Evolutionary conservation across 164 flowering plant species (phyloP).

Genomic region (Tetracentron sinense): DNA sequence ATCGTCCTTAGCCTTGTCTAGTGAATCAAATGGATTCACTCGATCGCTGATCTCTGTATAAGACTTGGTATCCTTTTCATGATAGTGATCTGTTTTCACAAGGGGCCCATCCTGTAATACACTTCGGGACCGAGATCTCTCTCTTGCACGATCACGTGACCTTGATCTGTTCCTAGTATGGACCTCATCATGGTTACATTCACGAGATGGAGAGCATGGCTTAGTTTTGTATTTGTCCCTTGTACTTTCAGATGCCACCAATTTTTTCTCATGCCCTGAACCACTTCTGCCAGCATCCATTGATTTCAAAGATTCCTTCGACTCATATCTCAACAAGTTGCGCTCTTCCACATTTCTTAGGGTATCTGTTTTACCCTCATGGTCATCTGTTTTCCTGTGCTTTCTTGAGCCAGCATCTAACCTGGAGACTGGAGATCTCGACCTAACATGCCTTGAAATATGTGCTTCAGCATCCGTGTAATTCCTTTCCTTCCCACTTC

Average conservation of each 20-base stretch:
- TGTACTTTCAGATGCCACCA: slow-evolving; percentile 27
- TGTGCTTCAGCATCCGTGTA: slow-evolving; percentile 17
- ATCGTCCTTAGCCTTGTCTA: slow-evolving; percentile 22
- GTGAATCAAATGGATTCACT: slow-evolving; percentile 12
- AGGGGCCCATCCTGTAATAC: slow-evolving; percentile 25
- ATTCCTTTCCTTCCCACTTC: slow-evolving; percentile 12
- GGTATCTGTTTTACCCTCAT: neutral
- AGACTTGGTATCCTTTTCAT: slow-evolving; percentile 16
- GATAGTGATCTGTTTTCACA: slow-evolving; percentile 10
- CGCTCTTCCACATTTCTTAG: slow-evolving; percentile 2
- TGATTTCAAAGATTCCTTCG: slow-evolving; percentile 10
- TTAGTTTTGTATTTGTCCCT: slow-evolving; percentile 21
- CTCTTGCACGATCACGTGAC: slow-evolving; percentile 42
- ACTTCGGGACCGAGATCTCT: slow-evolving; percentile 47
- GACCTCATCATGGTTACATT: slow-evolving; percentile 22
- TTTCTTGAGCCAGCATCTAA: slow-evolving; percentile 13
- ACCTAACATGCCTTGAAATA: slow-evolving; percentile 9
- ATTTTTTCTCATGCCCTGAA: slow-evolving; percentile 16
- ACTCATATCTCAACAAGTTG: slow-evolving; percentile 6
- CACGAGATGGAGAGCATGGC: slow-evolving; percentile 27
- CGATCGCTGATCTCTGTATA: slow-evolving; percentile 14
- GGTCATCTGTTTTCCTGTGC: slow-evolving; percentile 16
- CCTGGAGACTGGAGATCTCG: slow-evolving; percentile 17
- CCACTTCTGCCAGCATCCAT: slow-evolving; percentile 11
- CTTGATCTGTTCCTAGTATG: slow-evolving; percentile 35